phyloP scores from a whole-genome alignment of 805 yeast genomes.

The Wickerhamiella allomyrinae region DNA sequence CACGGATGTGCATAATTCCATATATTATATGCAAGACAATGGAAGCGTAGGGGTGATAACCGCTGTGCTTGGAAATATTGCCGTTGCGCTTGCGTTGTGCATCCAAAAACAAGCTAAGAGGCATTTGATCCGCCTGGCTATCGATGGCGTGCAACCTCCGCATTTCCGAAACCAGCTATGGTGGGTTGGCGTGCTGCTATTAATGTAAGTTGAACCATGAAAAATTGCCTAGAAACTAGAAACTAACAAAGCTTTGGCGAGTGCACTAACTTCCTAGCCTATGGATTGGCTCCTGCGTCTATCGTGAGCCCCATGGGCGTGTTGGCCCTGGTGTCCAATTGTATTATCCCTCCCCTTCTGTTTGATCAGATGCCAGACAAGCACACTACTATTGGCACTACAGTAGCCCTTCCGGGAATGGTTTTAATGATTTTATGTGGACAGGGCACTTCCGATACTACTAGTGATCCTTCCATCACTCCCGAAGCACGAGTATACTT shows the following conservation, averaged over 20 bases:
- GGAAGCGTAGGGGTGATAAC: conserved; percentile 22
- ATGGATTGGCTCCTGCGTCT: conserved; percentile 35
- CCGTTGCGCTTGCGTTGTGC: conserved; percentile 29
- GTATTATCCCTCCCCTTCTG: conserved; percentile 34
- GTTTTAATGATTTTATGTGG: conserved; percentile 29
- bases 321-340: conserved; percentile 34
- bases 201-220: conserved; percentile 20
- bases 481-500: background rate
- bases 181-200: conserved; percentile 31
- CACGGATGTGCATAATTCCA: background rate
- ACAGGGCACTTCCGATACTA: conserved; percentile 8
- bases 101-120: conserved; percentile 30
- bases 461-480: background rate
- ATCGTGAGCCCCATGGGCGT: conserved; percentile 38
- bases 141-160: conserved; percentile 13
- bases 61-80: conserved; percentile 28
- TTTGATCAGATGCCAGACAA: conserved; percentile 28
- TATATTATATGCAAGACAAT: background rate
- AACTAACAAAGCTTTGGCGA: conserved; percentile 28
- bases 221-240: background rate
- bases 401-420: conserved; percentile 31
- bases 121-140: conserved; percentile 18
- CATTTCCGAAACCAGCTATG: conserved; percentile 20
- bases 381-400: conserved; percentile 29
- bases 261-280: conserved; percentile 34